Evolutionary conservation across 2,329 filamentous ascomycete genomes (phyloP), one percentile per base, ranked within the genome.

Genomic region (Bimuria novae-zelandiae): DNA sequence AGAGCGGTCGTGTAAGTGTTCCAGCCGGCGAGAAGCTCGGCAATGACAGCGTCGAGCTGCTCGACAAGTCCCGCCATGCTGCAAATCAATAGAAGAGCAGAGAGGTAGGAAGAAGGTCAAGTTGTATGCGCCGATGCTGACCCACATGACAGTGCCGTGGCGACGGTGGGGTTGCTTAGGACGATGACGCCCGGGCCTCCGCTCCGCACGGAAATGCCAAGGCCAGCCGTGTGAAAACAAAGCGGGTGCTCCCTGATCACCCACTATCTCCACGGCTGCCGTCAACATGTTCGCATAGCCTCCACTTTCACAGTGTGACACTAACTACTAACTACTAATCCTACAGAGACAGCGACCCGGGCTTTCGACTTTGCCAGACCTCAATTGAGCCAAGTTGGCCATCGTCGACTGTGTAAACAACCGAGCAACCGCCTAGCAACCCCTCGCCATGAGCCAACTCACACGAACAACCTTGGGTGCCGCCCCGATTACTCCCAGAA

Each of bases 1-100:
- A 99, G 80, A 36, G 85, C 68, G 3, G 89, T 94, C 25, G 90
- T 90, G 77, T 89, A 89, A 61, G 83, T 76, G 72, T 94, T 91
- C 92, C 92, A 97, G 75, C 90, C 87, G 32, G 85, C 82, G 51
- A 95, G 78, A 47, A 93, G 75, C 56, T 82, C 80, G 46, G 86
- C 85, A 59, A 95, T 77, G 68, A 84, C 79, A 63, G 84, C 80
- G 77, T 97, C 92, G 63, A 95, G 77, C 75, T 84, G 82, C 66
- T 86, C 80, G 69, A 91, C 73, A 41, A 86, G 49, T 23, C 68
- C 69, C 6, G 72, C 62, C 76, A 79, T 79, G 43, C 60, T 59
- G 59, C 32, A 54, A 14, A 48, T 23, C 16, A 42, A 19, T 5
- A 29, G 21, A 41, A 37, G 32, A 37, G 32, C 35, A 43, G 42